Base-by-base conservation (phyloP, 75 land plant genomes). In the Selaginella moellendorffii region DNA sequence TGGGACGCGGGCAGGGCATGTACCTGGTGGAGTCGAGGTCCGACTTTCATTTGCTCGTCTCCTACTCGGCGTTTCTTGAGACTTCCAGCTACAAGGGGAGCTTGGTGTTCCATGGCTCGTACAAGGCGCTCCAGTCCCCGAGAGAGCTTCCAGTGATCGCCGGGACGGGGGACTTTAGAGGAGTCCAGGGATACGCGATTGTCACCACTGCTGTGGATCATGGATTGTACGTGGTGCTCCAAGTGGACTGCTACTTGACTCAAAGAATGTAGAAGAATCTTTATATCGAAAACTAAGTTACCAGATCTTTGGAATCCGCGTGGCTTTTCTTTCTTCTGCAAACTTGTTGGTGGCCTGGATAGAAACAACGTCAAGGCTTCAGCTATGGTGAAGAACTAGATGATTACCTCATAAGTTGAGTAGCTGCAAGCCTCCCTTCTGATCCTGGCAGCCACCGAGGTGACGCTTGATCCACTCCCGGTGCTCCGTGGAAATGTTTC, bases 391-490 rank as follows among this genome's bases (percentile, higher is more conserved):
- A n/a, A n/a, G n/a, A n/a, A n/a, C n/a, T n/a, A n/a, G n/a, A n/a
- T n/a, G n/a, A n/a, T n/a, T n/a, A n/a, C n/a, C n/a, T n/a, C n/a
- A n/a, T n/a, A n/a, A n/a, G n/a, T n/a, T n/a, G n/a, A n/a, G n/a
- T 36, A 74, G 72, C 62, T 74, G 76, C 19, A 62, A 29, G 19
- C 76, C 76, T 17, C 53, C 2, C 26, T 5, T 26, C 20, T 68
- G 66, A 64, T 74, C 76, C 42, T 63, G 71, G 25, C 76, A 74
- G 0, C 26, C 0, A 22, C 29, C 10, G 18, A 74, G 21, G 28
- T 74, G 72, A 10, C 22, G 14, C 18, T 61, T 27, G 29, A 74
- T 51, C 76, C 76, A 74, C 18, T 52, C 19, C 30, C 22, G 30
- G 19, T 72, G 75, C 1, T 36, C 31, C 10, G 21, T 0, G 66